These are phyloP conservation scores for Macrolepiota albuminosa DNA, from an alignment of 768 basidiomycete species.

Conservation along the genomic window DNA sequence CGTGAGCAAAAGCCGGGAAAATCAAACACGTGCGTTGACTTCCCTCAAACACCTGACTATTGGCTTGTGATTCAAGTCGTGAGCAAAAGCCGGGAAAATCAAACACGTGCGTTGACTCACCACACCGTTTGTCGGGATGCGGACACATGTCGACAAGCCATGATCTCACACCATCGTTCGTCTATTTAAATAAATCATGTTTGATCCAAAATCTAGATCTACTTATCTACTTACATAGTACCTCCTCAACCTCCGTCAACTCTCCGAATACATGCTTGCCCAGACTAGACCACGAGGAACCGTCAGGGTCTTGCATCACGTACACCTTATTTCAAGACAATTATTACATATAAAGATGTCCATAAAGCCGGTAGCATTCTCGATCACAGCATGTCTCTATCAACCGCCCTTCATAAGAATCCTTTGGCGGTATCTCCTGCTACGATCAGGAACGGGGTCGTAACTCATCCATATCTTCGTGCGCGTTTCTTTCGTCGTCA, in stretches of 20 bases:
- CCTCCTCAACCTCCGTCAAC: conserved; percentile 38
- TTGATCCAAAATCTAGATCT: conserved; percentile 14
- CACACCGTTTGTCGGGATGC: background rate
- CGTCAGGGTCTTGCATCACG: conserved; percentile 22
- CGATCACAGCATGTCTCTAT: conserved; percentile 16
- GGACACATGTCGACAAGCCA: background rate
- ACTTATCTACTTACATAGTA: conserved; percentile 9
- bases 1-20: too few species aligned
- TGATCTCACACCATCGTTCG: conserved; percentile 8
- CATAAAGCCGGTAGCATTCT: conserved; percentile 9
- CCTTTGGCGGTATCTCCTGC: conserved; percentile 19
- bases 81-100: too few species aligned
- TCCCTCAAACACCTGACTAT: too few species aligned
- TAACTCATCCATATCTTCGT: conserved; percentile 50
- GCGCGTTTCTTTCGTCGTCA: conserved; percentile 12
- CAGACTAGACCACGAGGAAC: conserved; percentile 18
- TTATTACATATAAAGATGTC: conserved; percentile 17
- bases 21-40: too few species aligned
- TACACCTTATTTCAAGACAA: conserved; percentile 19
- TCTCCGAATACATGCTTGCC: conserved; percentile 24
- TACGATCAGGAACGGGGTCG: conserved; percentile 23
- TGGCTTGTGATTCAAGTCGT: too few species aligned
- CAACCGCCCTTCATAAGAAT: conserved; percentile 14
- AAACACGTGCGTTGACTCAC: background rate
- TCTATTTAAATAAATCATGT: conserved; percentile 12